Evolutionary conservation across 2,329 filamentous ascomycete genomes (phyloP).

Genomic region (Paracamarosporium sp.): DNA sequence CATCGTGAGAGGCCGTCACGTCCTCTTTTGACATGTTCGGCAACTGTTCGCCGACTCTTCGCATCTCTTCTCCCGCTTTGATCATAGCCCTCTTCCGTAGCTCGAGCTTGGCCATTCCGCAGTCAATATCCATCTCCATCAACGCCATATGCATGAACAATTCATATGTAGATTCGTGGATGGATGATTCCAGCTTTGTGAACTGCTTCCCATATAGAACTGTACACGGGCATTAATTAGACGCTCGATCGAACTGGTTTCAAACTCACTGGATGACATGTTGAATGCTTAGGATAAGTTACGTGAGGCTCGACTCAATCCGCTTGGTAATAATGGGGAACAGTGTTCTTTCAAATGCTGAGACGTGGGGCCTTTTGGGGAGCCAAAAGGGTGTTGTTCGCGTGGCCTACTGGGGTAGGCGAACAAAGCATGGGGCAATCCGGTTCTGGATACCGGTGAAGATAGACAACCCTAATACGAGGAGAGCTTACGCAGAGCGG

Average conservation of each 20-base stretch:
- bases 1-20: neutral
- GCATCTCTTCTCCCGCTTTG: constrained; percentile 1
- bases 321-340: neutral
- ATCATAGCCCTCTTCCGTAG: neutral
- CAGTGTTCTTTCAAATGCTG: neutral
- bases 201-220: constrained; percentile 2
- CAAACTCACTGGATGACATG: constrained; percentile 4
- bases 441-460: neutral
- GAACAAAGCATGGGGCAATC: neutral
- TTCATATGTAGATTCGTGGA: constrained; percentile 1
- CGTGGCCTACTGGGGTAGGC: neutral
- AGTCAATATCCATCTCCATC: neutral
- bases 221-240: neutral
- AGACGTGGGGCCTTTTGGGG: neutral
- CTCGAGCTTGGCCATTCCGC: neutral
- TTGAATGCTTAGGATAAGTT: neutral
- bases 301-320: neutral
- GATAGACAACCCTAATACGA: neutral
- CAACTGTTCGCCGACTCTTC: neutral
- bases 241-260: too few species aligned
- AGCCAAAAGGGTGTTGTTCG: neutral
- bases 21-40: neutral
- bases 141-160: neutral
- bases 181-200: neutral
- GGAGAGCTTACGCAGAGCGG: too few species aligned